Evolutionary conservation across 129 eudicot species (phyloP), one percentile per base, ranked within the genome.

Genomic region (Kitagawia praeruptora): DNA sequence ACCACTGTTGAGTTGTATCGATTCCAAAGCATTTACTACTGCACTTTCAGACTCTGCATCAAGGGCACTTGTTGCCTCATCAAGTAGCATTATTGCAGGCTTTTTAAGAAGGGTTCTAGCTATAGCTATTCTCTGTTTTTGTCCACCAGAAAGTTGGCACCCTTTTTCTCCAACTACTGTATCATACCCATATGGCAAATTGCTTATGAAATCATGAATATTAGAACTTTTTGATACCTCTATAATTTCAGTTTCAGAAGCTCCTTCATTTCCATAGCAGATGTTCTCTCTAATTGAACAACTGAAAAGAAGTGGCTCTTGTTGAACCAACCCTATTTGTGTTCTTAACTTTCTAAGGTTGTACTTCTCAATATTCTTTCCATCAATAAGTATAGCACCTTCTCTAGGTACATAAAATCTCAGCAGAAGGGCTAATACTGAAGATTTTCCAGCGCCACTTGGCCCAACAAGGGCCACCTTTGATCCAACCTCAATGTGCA

Each of bases 391-490:
- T 39, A 89, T 85, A 46, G 5, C 9, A 75, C 97, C 96, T 72
- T 84, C 51, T 16, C 61, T 76, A 7, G 90, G 85, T 78, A 82
- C 82, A 34, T 92, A 92, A 74, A 92, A 92, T 82, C 97, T 78
- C 84, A 92, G 88, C 56, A 92, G 14, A 44, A 92, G 89, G 2
- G 93, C 91, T 78, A 92, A 76, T 75, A 92, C 87, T 3, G 97
- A 92, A 2, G 97, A 92, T 75, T 92, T 92, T 28, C 97, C 96
- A 2, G 97, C 97, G n/a, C 97, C 97, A 74, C 96, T 89, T 23
- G 88, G 88, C 45, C 97, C 93, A 23, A 92, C 95, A 38, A 92
- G 81, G 75, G 95, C 97, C 85, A 92, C 90, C 74, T 88, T 92
- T 21, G 90, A 80, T 79, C 95, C 95, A 31, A 89, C 81, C 84